Evolutionary conservation across 2,329 filamentous ascomycete species (phyloP).

Genomic region (Fusarium mangiferae): DNA sequence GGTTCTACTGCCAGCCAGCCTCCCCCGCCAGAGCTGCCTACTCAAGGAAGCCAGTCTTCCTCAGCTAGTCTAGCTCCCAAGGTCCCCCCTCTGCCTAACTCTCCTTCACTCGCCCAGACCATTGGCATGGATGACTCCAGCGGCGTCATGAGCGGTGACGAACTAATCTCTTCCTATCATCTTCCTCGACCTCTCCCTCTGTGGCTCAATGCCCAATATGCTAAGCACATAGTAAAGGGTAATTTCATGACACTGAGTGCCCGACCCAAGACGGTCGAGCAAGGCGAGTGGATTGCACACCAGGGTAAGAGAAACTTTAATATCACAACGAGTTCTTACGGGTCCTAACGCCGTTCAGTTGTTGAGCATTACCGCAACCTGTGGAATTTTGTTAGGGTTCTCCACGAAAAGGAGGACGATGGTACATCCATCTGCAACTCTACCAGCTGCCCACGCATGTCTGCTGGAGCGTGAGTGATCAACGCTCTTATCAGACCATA

Average conservation of each 20-base stretch:
- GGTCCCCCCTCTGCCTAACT: constrained; percentile 70
- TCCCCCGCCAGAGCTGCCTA: constrained; percentile 57
- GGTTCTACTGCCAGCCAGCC: constrained; percentile 60
- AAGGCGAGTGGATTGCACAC: constrained; percentile 95
- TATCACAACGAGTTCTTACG: background rate
- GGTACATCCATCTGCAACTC: constrained; percentile 85
- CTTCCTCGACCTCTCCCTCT: constrained; percentile 72
- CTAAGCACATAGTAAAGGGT: constrained; percentile 92
- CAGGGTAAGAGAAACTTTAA: constrained; percentile 69
- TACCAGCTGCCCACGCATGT: constrained; percentile 89
- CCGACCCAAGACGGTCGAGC: constrained; percentile 91
- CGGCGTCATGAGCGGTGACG: constrained; percentile 61
- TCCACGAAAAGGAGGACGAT: constrained; percentile 86
- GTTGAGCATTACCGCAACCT: constrained; percentile 93
- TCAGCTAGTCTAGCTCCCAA: constrained; percentile 65
- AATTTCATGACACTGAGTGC: constrained; percentile 99
- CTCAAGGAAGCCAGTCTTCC: constrained; percentile 63
- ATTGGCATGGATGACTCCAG: constrained; percentile 74
- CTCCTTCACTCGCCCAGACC: constrained; percentile 71
- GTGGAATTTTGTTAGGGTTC: constrained; percentile 87
- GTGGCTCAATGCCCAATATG: constrained; percentile 80
- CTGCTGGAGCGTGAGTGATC: constrained; percentile 83
- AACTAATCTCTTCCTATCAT: constrained; percentile 68
- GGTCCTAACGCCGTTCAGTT: constrained; percentile 61
- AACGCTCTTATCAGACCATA: background rate